Conservation (phyloP, 805 yeast species). For the Metschnikowia hibisci region DNA sequence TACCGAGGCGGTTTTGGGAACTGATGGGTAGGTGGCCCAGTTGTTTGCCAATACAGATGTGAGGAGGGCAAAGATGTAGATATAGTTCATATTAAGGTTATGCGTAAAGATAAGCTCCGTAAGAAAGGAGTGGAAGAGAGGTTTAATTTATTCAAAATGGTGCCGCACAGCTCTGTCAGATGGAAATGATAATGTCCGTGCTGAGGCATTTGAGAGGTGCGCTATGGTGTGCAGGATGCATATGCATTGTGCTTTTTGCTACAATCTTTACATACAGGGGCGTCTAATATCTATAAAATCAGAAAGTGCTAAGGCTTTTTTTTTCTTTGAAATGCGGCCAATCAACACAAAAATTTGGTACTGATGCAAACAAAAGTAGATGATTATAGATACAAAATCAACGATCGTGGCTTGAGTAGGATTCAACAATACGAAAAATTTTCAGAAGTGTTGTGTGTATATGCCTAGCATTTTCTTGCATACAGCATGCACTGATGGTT, state of each 20-base stretch:
- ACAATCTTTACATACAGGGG: neutral
- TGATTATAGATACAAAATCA: too few species aligned
- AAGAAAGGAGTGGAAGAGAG: neutral
- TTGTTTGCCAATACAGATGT: constrained; percentile 24
- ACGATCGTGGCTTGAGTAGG: too few species aligned
- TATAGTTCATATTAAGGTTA: neutral
- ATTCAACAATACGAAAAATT: too few species aligned
- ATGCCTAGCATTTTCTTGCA: constrained; percentile 3
- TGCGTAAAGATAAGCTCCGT: too few species aligned
- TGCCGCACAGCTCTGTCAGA: neutral
- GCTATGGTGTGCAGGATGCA: neutral
- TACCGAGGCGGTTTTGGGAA: constrained; percentile 44
- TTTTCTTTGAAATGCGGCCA: too few species aligned
- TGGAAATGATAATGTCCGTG: constrained; percentile 3
- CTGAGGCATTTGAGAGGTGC: neutral
- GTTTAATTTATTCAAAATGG: neutral
- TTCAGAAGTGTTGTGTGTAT: constrained; percentile 1
- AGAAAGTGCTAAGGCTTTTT: neutral
- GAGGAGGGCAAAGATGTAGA: constrained; percentile 6
- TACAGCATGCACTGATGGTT: neutral
- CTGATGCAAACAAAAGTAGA: too few species aligned
- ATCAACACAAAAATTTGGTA: too few species aligned
- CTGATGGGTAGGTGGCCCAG: constrained; percentile 44
- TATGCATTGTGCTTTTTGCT: neutral
- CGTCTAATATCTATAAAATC: neutral